Evolutionary conservation across 169 alveolate genomes (phyloP).

Genomic region (Plasmodium yoelii): DNA sequence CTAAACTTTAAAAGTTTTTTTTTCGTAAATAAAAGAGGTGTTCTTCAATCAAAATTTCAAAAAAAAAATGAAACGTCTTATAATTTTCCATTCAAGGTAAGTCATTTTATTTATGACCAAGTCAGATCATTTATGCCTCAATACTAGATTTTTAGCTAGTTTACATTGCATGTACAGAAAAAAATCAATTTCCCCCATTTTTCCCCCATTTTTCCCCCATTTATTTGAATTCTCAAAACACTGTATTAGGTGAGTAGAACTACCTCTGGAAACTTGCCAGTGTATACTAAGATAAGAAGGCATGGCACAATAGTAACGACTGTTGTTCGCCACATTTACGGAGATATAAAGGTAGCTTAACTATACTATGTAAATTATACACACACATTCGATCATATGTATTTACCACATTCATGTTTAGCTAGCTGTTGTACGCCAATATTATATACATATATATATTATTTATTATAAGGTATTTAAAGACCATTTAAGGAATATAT

Average conservation of each 20-base stretch:
- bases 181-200: not conserved
- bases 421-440: not conserved
- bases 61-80: conserved; percentile 76
- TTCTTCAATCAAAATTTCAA: conserved; percentile 84
- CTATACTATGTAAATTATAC: conserved; percentile 26
- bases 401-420: not conserved
- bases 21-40: conserved; percentile 62
- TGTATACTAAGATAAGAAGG: conserved; percentile 85
- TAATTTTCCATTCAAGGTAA: conserved; percentile 83
- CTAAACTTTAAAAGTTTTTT: conserved; percentile 11
- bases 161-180: not conserved
- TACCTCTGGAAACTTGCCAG: conserved; percentile 90
- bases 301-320: conserved; percentile 90
- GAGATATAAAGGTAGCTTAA: conserved; percentile 84
- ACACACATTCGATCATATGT: not conserved
- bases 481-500: conserved; percentile 82
- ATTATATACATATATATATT: not conserved
- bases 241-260: conserved; percentile 86
- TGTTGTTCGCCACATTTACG: conserved; percentile 86
- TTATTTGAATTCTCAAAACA: no score
- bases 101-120: not conserved
- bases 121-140: not conserved
- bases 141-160: not conserved
- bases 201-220: not conserved
- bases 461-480: conserved; percentile 80